A percentile compares a stretch with the other conserved stretches of the same genome.
Evolutionary conservation across 2,329 filamentous ascomycete species (phyloP).

Genomic region (Exophiala oligosperma): DNA sequence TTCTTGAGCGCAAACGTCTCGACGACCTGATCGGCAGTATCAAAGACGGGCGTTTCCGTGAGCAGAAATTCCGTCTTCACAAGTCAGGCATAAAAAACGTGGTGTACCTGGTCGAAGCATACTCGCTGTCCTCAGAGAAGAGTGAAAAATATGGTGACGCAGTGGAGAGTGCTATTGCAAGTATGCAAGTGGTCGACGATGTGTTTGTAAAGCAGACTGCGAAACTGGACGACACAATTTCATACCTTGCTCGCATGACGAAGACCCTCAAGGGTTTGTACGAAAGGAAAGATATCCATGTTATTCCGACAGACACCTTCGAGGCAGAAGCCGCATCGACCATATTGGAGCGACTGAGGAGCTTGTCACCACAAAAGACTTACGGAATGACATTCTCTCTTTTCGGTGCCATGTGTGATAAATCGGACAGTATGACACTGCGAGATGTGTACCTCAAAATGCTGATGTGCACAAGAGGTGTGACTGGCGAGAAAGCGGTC

Average conservation of each 20-base stretch:
- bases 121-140: conserved; percentile 57
- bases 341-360: conserved; percentile 59
- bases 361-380: conserved; percentile 55
- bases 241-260: conserved; percentile 73
- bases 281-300: conserved; percentile 30
- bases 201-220: conserved; percentile 76
- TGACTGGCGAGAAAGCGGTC: conserved; percentile 75
- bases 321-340: conserved; percentile 65
- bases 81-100: conserved; percentile 74
- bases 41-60: conserved; percentile 78
- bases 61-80: conserved; percentile 78
- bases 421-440: conserved; percentile 72
- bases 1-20: conserved; percentile 76
- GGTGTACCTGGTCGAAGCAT: conserved; percentile 76
- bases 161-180: conserved; percentile 71
- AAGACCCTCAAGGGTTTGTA: conserved; percentile 66
- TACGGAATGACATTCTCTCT: conserved; percentile 69
- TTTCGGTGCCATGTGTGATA: conserved; percentile 71
- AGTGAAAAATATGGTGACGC: conserved; percentile 63
- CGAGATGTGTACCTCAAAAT: conserved; percentile 79
- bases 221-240: conserved; percentile 75
- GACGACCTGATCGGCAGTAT: conserved; percentile 80
- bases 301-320: conserved; percentile 21
- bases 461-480: conserved; percentile 76
- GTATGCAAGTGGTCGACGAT: conserved; percentile 74